Base-by-base conservation (phyloP, 345 rosid species). In the Tarenaya hassleriana region DNA sequence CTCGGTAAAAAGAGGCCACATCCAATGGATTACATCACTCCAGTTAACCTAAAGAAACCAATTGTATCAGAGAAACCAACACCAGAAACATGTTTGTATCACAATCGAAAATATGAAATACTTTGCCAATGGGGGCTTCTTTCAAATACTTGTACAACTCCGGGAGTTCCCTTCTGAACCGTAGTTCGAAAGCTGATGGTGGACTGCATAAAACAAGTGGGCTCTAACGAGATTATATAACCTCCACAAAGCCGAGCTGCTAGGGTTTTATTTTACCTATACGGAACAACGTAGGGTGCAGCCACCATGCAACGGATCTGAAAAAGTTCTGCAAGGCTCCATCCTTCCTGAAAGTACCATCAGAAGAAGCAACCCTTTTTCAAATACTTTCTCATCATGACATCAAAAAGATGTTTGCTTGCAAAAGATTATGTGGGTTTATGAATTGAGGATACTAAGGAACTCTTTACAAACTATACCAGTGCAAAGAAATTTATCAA, bases 271-370 rank as follows among this genome's bases (percentile, higher is more conserved):
- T 24, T 2, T 61, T 69, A 90, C 97, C 95, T 83, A 57, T 86
- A 90, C 21, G 94, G 97, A 70, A 90, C 88, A 56, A 86, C 84
- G 74, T 90, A 90, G 46, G 97, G 97, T 67, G 95, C 90, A 58
- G 90, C 78, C 70, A 83, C 79, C 43, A 83, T 66, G 56, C 94
- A 86, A 45, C 57, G 83, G 39, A 86, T 74, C 52, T 44, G 73
- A 52, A 79, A 86, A 66, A 75, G 86, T 58, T 90, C 94, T 11
- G 91, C 97, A 45, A 90, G 84, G 77, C 81, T 81, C 95, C 97
- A 90, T 24, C 97, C 95, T 77, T 90, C 95, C 95, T 86, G 68
- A 16, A 63, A 12, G 37, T 68, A 52, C 38, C 58, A 46, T 21
- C 13, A 5, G 24, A 33, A 45, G 13, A 39, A 24, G 5, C 40